Conservation (phyloP, 2,329 filamentous ascomycete species). For the Colletotrichum lindemuthianum region DNA sequence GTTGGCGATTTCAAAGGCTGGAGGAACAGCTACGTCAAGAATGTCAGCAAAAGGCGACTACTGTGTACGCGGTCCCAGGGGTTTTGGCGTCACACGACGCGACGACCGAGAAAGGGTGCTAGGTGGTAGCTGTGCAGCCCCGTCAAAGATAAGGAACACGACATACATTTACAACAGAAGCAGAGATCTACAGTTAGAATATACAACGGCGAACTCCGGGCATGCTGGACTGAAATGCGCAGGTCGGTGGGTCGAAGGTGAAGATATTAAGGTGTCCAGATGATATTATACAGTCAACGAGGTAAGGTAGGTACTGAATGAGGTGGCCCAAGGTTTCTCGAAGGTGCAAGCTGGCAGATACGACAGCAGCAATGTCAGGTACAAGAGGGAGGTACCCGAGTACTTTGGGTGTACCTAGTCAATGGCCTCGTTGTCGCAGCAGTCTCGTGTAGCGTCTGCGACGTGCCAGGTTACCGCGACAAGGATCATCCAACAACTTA, state of each 20-base stretch:
- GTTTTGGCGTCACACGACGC: slow-evolving; percentile 29
- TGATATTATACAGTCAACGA: slow-evolving; percentile 1
- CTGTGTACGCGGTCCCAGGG: slow-evolving; percentile 20
- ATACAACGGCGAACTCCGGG: slow-evolving; percentile 21
- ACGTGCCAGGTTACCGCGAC: slow-evolving; percentile 7
- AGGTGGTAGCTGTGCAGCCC: neutral
- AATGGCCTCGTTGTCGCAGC: neutral
- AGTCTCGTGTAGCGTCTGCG: neutral
- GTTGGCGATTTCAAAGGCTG: slow-evolving; percentile 29
- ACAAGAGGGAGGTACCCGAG: slow-evolving; percentile 19
- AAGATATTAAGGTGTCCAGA: slow-evolving; percentile 17
- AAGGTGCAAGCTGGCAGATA: slow-evolving; percentile 37
- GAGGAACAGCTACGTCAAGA: slow-evolving; percentile 41
- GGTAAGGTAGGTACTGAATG: neutral
- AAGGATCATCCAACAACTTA: neutral
- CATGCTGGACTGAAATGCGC: slow-evolving; percentile 23
- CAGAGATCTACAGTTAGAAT: slow-evolving; percentile 30
- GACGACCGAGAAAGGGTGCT: slow-evolving; percentile 7
- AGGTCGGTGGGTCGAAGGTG: slow-evolving; percentile 22
- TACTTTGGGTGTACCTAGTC: neutral
- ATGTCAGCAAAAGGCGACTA: slow-evolving; percentile 40
- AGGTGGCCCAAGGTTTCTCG: slow-evolving; percentile 10
- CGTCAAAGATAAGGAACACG: neutral
- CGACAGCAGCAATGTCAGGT: slow-evolving; percentile 17
- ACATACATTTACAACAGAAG: slow-evolving; percentile 35